Base-by-base conservation (phyloP, 2,329 filamentous ascomycete species). In the Niveomyces coronatus region DNA sequence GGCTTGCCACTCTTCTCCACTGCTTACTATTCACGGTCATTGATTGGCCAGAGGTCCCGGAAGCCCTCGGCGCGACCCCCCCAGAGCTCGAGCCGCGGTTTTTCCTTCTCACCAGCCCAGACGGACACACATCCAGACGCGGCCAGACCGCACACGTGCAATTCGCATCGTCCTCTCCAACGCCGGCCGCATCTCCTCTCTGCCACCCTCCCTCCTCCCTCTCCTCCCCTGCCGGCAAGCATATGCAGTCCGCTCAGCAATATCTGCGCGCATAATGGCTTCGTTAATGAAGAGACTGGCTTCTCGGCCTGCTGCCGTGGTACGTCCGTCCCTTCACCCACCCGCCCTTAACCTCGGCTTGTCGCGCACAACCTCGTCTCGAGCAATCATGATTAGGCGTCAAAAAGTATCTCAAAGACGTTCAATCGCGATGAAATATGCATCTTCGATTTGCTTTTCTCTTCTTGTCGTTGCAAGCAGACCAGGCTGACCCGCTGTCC, bases 271-370 rank as follows among this genome's bases (percentile, higher is more conserved):
- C 51, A 62, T 45, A 53, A 78, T 72, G 66, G 73, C 76, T 62
- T 75, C 74, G 58, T 73, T 73, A 57, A 64, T 77, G 69, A 73
- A 74, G 62, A 72, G 71, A 60, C 61, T 79, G 55, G 65, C 69
- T 56, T 57, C 66, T 53, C 64, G 65, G 57, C 64, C 72, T 62
- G 60, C 71, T 62, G 61, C 71, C n/a, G n/a, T n/a, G 52, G 74
- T 78, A 56, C 57, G 74, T 71, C 33, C 40, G 31, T 34, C 31
- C 35, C 37, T 27, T 18, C 19, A 30, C 33, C 27, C n/a, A 18
- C 7, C 47, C 45, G 42, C 40, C 49, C 46, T 41, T 28, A 17
- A 39, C 43, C 26, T 43, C 46, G 47, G 44, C 44, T 37, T 33
- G 24, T n/a, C 33, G 20, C 17, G 20, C 32, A 29, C 31, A 15